A percentile compares a stretch with the other conserved stretches of the same genome.
Evolutionary conservation across 2,329 filamentous ascomycete genomes (phyloP).

Genomic region (Talaromyces sp.): DNA sequence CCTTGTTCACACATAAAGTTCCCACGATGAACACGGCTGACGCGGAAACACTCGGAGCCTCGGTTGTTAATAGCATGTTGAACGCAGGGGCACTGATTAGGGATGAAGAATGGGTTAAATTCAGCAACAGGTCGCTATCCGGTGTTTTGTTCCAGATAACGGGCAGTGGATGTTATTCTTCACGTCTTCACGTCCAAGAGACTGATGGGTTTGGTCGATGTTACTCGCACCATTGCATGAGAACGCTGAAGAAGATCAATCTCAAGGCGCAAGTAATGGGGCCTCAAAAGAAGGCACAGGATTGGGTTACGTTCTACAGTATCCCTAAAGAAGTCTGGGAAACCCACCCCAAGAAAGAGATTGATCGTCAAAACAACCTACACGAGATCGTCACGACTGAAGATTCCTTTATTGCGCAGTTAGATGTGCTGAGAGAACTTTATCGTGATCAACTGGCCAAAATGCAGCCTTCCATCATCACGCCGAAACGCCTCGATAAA

Average conservation of each 20-base stretch:
- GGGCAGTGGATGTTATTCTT: slow-evolving; percentile 84
- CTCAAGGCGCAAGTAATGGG: slow-evolving; percentile 68
- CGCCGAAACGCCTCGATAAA: slow-evolving; percentile 68
- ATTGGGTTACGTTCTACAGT: slow-evolving; percentile 88
- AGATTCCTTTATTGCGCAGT: slow-evolving; percentile 82
- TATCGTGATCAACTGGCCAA: slow-evolving; percentile 76
- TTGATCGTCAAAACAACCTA: slow-evolving; percentile 87
- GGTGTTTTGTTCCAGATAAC: slow-evolving; percentile 93
- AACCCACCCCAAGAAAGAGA: slow-evolving; percentile 72
- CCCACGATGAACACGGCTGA: slow-evolving; percentile 98
- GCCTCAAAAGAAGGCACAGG: slow-evolving; percentile 64
- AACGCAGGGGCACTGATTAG: slow-evolving; percentile 70
- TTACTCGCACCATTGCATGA: slow-evolving; percentile 89
- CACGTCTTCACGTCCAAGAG: slow-evolving; percentile 67
- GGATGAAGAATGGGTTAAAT: slow-evolving; percentile 97
- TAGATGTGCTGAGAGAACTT: slow-evolving; percentile 77
- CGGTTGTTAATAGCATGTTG: slow-evolving; percentile 76
- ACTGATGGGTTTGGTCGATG: slow-evolving; percentile 65
- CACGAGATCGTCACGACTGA: slow-evolving; percentile 95
- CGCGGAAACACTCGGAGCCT: slow-evolving; percentile 77
- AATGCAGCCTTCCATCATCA: slow-evolving; percentile 74
- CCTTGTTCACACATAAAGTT: slow-evolving; percentile 88
- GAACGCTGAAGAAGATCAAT: slow-evolving; percentile 92
- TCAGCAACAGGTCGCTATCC: slow-evolving; percentile 72
- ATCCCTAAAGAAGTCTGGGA: slow-evolving; percentile 73